Evolutionary conservation across 805 yeast species (phyloP).

Genomic region (Wickerhamomyces hampshirensis): DNA sequence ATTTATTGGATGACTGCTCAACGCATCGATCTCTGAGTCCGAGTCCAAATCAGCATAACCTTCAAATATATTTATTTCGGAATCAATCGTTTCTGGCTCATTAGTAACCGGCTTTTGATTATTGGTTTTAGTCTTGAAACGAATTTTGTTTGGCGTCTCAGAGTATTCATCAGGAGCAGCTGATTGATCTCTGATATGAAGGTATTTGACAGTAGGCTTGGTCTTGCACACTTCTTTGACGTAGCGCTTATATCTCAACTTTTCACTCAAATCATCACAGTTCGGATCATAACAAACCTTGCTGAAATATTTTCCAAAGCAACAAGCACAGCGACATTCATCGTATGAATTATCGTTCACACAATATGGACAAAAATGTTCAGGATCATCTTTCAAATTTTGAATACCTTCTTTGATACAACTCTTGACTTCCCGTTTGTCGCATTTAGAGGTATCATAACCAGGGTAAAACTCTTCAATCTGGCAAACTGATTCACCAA

Average conservation of each 20-base stretch:
- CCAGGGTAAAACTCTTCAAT: conserved; percentile 20
- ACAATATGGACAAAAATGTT: conserved; percentile 24
- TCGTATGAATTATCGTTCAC: conserved; percentile 24
- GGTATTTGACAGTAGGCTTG: conserved; percentile 15
- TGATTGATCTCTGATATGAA: conserved; percentile 5
- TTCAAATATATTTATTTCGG: conserved; percentile 9
- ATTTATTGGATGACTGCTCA: conserved; percentile 7
- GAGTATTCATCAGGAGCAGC: conserved; percentile 1
- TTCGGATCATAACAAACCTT: conserved; percentile 24
- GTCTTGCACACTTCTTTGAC: conserved; percentile 23
- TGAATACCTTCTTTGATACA: conserved; percentile 22
- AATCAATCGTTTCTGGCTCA: neutral
- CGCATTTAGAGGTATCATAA: conserved; percentile 19
- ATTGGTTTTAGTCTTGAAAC: conserved; percentile 3
- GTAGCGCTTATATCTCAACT: conserved; percentile 22
- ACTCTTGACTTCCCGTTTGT: conserved; percentile 14
- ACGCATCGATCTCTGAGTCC: neutral
- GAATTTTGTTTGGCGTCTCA: conserved; percentile 1
- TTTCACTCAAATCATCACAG: conserved; percentile 18
- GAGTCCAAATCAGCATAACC: conserved; percentile 9
- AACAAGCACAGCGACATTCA: conserved; percentile 27
- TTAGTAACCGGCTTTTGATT: neutral
- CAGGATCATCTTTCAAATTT: conserved; percentile 18
- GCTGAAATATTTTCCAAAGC: conserved; percentile 23
- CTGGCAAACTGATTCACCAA: conserved; percentile 17